Evolutionary conservation across 176 grass and related monocot species (phyloP).

Genomic region (Triticum monococcum): DNA sequence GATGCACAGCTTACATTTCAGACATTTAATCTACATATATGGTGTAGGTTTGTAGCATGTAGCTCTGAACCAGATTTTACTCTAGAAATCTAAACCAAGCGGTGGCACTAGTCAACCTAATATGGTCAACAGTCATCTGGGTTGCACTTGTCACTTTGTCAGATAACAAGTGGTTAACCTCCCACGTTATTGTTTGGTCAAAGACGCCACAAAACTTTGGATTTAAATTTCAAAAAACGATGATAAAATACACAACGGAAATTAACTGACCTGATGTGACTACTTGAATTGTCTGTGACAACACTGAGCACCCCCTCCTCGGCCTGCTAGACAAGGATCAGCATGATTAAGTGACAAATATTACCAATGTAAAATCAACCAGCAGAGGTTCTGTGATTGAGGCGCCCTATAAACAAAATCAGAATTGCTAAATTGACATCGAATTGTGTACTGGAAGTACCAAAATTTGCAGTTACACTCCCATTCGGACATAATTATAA

Average conservation of each 20-base stretch:
- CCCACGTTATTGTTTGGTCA: background rate
- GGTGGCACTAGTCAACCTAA: background rate
- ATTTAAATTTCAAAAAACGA: background rate
- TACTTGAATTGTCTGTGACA: background rate
- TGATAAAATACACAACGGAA: background rate
- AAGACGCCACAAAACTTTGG: background rate
- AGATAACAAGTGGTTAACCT: background rate
- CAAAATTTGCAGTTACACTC: background rate
- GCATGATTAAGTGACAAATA: background rate
- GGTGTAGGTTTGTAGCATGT: background rate
- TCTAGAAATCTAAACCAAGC: background rate
- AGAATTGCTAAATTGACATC: background rate
- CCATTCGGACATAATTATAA: background rate
- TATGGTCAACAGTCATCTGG: background rate
- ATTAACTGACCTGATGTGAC: slow-evolving; percentile 9
- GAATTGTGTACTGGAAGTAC: background rate
- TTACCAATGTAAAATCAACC: background rate
- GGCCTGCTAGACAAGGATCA: slow-evolving; percentile 10
- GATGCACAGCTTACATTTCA: background rate
- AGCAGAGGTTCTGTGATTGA: background rate
- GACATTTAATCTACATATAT: background rate
- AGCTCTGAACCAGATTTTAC: background rate
- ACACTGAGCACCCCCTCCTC: background rate
- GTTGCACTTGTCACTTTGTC: background rate
- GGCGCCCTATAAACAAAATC: background rate